phyloP scores from a whole-genome alignment of 352 stramenopile genomes.

The Globisporangium middletonii region DNA sequence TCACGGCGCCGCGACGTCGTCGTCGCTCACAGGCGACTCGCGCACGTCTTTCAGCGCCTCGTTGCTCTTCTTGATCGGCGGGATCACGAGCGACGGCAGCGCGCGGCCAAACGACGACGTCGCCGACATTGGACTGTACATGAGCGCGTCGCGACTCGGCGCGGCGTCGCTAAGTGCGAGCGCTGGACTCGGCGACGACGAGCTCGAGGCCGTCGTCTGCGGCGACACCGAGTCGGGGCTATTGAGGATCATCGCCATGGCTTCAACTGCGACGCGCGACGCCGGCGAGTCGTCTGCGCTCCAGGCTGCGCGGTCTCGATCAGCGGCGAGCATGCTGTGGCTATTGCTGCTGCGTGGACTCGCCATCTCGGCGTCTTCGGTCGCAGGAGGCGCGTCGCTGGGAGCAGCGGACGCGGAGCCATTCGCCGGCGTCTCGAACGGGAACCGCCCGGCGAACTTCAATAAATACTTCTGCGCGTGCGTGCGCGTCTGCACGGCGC shows the following conservation, averaged over 20 bases:
- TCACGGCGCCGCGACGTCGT: too few species aligned
- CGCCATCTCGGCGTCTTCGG: slow-evolving; percentile 1
- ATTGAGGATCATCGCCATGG: slow-evolving; percentile 76
- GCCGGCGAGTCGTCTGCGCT: slow-evolving; percentile 16
- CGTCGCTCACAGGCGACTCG: too few species aligned
- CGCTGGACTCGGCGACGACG: neutral
- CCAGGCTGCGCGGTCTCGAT: slow-evolving; percentile 19
- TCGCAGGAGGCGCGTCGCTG: neutral
- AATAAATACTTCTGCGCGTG: slow-evolving; percentile 92
- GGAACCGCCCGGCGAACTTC: slow-evolving; percentile 83
- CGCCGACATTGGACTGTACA: slow-evolving; percentile 16
- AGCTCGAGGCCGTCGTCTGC: neutral
- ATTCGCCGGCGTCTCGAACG: slow-evolving; percentile 37
- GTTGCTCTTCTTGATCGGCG: neutral
- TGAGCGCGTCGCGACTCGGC: slow-evolving; percentile 2
- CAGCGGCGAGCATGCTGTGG: neutral
- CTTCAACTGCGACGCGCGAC: slow-evolving; percentile 26
- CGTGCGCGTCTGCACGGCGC: slow-evolving; percentile 84
- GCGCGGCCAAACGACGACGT: slow-evolving; percentile 14
- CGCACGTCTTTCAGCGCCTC: too few species aligned
- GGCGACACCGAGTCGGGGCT: slow-evolving; percentile 25
- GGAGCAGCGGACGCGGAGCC: slow-evolving; percentile 9
- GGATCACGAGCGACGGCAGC: slow-evolving; percentile 17
- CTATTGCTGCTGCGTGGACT: neutral
- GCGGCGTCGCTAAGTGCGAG: neutral